Evolutionary conservation across 2,329 filamentous ascomycete genomes (phyloP).

Genomic region (Davidsoniella virescens): DNA sequence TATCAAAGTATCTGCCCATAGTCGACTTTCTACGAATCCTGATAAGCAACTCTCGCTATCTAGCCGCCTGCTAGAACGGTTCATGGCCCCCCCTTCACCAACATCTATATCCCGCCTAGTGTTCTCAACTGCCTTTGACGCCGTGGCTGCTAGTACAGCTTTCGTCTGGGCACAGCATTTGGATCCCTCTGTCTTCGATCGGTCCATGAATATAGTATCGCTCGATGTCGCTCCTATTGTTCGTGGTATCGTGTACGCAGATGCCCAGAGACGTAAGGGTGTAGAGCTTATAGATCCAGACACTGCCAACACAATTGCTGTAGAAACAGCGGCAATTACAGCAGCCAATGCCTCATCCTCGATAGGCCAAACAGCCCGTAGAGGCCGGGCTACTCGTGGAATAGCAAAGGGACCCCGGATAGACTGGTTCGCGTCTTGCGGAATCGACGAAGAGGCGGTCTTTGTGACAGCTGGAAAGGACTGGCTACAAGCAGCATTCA

Average conservation of each 20-base stretch:
- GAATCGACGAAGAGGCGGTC: slow-evolving; percentile 3
- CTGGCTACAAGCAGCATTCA: background rate
- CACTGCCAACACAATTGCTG: no score
- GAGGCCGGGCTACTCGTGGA: background rate
- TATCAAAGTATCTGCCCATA: slow-evolving; percentile 4
- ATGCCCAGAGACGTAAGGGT: slow-evolving; percentile 44
- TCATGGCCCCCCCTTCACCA: background rate
- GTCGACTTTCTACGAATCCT: no score
- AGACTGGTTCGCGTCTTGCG: slow-evolving; percentile 5
- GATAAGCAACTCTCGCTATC: slow-evolving; percentile 15
- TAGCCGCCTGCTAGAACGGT: slow-evolving; percentile 15
- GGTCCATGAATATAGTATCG: slow-evolving; percentile 46
- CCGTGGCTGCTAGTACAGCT: slow-evolving; percentile 31
- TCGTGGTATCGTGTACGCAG: slow-evolving; percentile 67
- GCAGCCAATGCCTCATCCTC: background rate
- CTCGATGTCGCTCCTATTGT: slow-evolving; percentile 79
- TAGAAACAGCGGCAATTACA: background rate
- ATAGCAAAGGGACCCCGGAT: background rate
- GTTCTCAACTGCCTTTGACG: slow-evolving; percentile 36
- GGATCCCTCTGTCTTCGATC: slow-evolving; percentile 61
- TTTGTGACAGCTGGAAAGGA: background rate
- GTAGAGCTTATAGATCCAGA: no score
- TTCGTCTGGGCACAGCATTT: slow-evolving; percentile 21
- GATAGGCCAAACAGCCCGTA: slow-evolving; percentile 27
- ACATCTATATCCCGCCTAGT: slow-evolving; percentile 15